Percentiles rank a stretch among this genome's conserved stretches.
Evolutionary conservation across 148 eudicot genomes (phyloP).

Genomic region (Rhododendron ovatum): DNA sequence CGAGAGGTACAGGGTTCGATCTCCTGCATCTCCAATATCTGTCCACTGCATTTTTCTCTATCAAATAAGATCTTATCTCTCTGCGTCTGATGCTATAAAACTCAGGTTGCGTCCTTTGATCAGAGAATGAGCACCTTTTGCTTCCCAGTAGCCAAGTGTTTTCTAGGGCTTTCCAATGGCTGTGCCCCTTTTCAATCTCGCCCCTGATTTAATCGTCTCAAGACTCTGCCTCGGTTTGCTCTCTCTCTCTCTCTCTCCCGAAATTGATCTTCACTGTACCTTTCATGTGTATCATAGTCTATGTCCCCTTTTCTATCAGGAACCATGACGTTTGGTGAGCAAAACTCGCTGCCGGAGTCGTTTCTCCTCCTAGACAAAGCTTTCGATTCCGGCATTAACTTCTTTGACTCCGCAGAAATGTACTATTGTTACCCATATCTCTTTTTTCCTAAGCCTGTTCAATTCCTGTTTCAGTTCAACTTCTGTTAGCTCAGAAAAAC

Average conservation of each 20-base stretch:
- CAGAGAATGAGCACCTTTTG: not conserved
- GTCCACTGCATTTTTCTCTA: not conserved
- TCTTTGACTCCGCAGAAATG: slow-evolving; percentile 98
- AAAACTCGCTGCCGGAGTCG: slow-evolving; percentile 55
- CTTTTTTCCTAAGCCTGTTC: not conserved
- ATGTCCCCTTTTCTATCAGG: slow-evolving; percentile 28
- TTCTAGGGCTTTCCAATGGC: slow-evolving; percentile 20
- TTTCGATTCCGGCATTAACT: slow-evolving; percentile 70
- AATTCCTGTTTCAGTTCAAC: not conserved
- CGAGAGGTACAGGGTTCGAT: slow-evolving; percentile 79
- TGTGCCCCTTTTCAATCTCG: slow-evolving; percentile 58
- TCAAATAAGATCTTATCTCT: not conserved
- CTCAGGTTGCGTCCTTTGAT: not conserved
- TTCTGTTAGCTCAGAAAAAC: not conserved
- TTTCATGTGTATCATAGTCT: not conserved
- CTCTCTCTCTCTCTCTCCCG: slow-evolving; percentile 2
- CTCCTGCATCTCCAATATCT: slow-evolving; percentile 11
- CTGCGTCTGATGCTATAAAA: not conserved
- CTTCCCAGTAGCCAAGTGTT: not conserved
- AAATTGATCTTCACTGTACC: not conserved
- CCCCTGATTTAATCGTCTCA: slow-evolving; percentile 61
- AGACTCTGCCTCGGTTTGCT: slow-evolving; percentile 60
- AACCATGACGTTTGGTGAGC: slow-evolving; percentile 89
- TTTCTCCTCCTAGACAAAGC: slow-evolving; percentile 64
- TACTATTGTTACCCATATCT: slow-evolving; percentile 5